These are phyloP conservation scores for Pythium grandisporangium DNA, from an alignment of 352 stramenopile genomes.

Conservation along the genomic window DNA sequence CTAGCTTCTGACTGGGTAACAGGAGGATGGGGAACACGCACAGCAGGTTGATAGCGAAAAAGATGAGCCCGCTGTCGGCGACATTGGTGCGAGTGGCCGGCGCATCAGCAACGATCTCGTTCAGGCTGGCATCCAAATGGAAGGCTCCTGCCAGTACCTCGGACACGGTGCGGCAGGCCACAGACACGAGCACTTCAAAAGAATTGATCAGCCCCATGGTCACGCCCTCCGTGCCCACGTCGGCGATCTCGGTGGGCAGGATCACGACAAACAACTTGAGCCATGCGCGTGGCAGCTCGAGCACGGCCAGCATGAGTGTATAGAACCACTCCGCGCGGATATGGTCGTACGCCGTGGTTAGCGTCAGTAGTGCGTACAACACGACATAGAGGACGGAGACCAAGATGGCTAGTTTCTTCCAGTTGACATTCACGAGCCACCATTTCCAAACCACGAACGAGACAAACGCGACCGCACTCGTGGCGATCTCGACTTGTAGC, in stretches of 20 bases:
- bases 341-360: conserved; percentile 19
- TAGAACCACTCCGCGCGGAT: conserved; percentile 43
- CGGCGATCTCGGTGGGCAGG: conserved; percentile 39
- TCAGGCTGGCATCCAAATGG: conserved; percentile 2
- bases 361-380: neutral
- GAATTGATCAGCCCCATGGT: conserved; percentile 43
- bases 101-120: conserved; percentile 4
- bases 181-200: conserved; percentile 26
- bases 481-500: conserved; percentile 2
- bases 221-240: conserved; percentile 36
- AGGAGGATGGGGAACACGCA: conserved; percentile 9
- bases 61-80: neutral
- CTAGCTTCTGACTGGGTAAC: conserved; percentile 29
- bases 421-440: conserved; percentile 5
- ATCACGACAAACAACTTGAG: conserved; percentile 33
- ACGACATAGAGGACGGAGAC: conserved; percentile 6
- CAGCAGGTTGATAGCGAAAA: conserved; percentile 11
- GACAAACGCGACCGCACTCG: neutral
- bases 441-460: conserved; percentile 7
- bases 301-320: conserved; percentile 14
- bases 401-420: conserved; percentile 2
- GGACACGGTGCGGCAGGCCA: conserved; percentile 16
- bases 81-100: conserved; percentile 1
- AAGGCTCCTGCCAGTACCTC: conserved; percentile 14
- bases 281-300: conserved; percentile 28